Evolutionary conservation across 352 stramenopile species (phyloP), one percentile per base, ranked within the genome.

Genomic region (Pythium volutum): DNA sequence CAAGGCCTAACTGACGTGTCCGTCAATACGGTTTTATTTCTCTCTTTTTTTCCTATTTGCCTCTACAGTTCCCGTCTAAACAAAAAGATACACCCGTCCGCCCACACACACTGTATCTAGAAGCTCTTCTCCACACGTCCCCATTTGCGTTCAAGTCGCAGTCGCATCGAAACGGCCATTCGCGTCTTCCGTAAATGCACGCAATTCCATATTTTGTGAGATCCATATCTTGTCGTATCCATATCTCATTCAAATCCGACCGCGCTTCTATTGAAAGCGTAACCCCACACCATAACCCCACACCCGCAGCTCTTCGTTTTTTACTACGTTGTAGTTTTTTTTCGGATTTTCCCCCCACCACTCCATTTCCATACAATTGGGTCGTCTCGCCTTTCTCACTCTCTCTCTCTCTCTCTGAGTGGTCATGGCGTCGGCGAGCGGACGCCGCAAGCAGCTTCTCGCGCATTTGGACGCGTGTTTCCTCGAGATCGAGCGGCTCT

Each of bases 401-500:
- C n/a, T 11, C 16, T 20, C 23, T 23, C 2, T 20, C 39, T 7
- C 12, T 38, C 33, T 38, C 33, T 38, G 12, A 38, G 33, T n/a
- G n/a, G 33, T 38, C 33, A 65, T 58, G 48, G 58, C 58, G 38
- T 36, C 50, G 20, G 46, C 47, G 2, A 66, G 41, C 42, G 29
- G 38, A 23, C 54, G 54, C 4, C 54, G 55, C 47, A 63, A 81
- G 68, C 72, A 74, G 39, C 74, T 89, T 33, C 27, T 48, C 42
- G 52, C 55, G 46, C 81, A 91, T 23, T 53, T 87, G 25, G 65
- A 76, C 55, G 77, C 74, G 36, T 59, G 64, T 6, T 74, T 84
- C 55, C 42, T 34, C 38, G 81, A 89, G 68, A 78, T 88, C 67
- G 71, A 86, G 58, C 72, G 62, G 2, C 63, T 88, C 4, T 54